Base-by-base conservation (phyloP, 345 rosid species). In the Adansonia digitata region DNA sequence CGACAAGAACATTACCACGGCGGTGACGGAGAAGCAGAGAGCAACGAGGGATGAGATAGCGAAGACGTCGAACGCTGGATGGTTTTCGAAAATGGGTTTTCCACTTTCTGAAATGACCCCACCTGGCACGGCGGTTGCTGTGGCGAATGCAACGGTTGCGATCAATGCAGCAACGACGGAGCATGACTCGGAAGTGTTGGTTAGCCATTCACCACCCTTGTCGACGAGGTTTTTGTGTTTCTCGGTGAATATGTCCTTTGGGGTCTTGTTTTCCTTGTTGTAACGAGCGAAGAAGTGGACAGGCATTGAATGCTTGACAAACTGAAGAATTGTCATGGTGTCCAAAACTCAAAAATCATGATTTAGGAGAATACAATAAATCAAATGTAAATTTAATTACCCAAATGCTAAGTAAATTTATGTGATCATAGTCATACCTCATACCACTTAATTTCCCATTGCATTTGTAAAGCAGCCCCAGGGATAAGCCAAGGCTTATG, bases 381-480 rank as follows among this genome's bases (percentile, higher is more conserved):
- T 29, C 9, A 37, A n/a, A n/a, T 8, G 42, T 39, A 22, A 27
- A 0, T 39, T 65, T 12, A 2, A 22, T 26, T 13, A 14, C 22
- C 2, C 22, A 68, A n/a, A 18, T 45, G 11, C 22, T 7, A 46
- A 26, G 2, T 39, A 15, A 9, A 14, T 4, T 35, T 5, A 62
- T 62, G 10, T 34, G 14, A 10, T 35, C 29, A 74, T 48, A 3
- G 46, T 5, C 22, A 7, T 83, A 88, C 92, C 89, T 88, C 59
- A 22, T 73, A 88, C 92, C 92, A 88, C 82, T 82, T 88, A 29
- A 84, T 65, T 77, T 88, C 92, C 92, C 92, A 88, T 56, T 88
- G 88, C 90, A 88, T 86, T 45, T 88, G 90, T 29, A 86, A 67
- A 26, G 90, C 90, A 22, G 86, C 83, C 0, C 88, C 87, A 0